Evolutionary conservation across 352 stramenopile genomes (phyloP).

Genomic region (Phytophthora megakarya): DNA sequence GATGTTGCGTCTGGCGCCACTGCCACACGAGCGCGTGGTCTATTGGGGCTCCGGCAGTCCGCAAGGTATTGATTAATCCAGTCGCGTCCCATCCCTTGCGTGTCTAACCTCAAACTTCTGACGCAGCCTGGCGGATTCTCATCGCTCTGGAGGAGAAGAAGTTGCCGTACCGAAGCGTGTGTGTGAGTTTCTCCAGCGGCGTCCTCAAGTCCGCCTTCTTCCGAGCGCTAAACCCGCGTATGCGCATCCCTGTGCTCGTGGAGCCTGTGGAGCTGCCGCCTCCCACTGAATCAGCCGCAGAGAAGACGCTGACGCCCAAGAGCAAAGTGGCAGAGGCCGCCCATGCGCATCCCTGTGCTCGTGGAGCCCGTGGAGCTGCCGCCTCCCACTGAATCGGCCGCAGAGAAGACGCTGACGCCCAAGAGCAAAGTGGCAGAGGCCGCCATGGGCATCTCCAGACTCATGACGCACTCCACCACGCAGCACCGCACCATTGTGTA

Average conservation of each 20-base stretch:
- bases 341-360: slow-evolving; percentile 82
- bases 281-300: neutral
- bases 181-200: slow-evolving; percentile 82
- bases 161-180: slow-evolving; percentile 78
- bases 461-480: slow-evolving; percentile 35
- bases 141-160: slow-evolving; percentile 83
- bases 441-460: slow-evolving; percentile 37
- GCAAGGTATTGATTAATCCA: no score
- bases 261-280: slow-evolving; percentile 49
- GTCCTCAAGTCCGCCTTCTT: slow-evolving; percentile 86
- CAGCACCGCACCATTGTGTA: slow-evolving; percentile 69
- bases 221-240: slow-evolving; percentile 73
- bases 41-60: slow-evolving; percentile 87
- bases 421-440: slow-evolving; percentile 40
- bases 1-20: slow-evolving; percentile 57
- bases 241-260: slow-evolving; percentile 82
- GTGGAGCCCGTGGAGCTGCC: slow-evolving; percentile 59
- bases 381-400: neutral
- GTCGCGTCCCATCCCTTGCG: neutral
- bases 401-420: neutral
- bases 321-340: slow-evolving; percentile 55
- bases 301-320: slow-evolving; percentile 3
- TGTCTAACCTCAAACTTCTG: neutral
- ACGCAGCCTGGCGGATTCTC: slow-evolving; percentile 76
- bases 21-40: slow-evolving; percentile 73